A percentile compares a stretch with the other conserved stretches of the same genome.
Evolutionary conservation across 2,329 filamentous ascomycete genomes (phyloP).

Genomic region (Curvularia spicifera): DNA sequence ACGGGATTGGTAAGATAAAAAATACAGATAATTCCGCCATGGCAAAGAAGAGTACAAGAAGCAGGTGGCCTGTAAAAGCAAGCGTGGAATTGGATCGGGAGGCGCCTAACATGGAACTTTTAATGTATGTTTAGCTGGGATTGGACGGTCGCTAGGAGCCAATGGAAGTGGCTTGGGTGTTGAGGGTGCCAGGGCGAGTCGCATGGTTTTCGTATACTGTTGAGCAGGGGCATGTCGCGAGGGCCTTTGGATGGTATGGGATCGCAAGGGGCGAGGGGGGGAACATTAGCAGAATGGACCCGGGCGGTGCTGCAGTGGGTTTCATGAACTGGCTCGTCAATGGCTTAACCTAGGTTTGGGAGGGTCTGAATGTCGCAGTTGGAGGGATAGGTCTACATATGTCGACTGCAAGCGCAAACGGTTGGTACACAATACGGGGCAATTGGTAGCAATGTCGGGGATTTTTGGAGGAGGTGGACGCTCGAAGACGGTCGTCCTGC

Average conservation of each 20-base stretch:
- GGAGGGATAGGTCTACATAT: constrained; percentile 9
- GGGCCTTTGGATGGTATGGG: constrained; percentile 6
- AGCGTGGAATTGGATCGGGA: not conserved
- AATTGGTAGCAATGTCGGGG: constrained; percentile 13
- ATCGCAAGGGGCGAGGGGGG: not conserved
- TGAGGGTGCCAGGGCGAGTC: constrained; percentile 4
- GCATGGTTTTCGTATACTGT: constrained; percentile 6
- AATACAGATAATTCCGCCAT: constrained; percentile 3
- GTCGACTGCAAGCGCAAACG: constrained; percentile 11
- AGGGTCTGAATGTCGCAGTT: constrained; percentile 11
- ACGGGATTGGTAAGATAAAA: not conserved
- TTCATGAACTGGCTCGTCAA: constrained; percentile 9
- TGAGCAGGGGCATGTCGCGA: not conserved
- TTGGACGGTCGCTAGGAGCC: constrained; percentile 3
- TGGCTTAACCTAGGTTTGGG: constrained; percentile 5
- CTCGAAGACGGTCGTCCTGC: constrained; percentile 8
- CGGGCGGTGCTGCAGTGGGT: constrained; percentile 2
- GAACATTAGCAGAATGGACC: constrained; percentile 1
- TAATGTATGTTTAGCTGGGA: not conserved
- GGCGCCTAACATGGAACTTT: not conserved
- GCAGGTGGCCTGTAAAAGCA: not conserved
- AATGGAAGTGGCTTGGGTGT: constrained; percentile 3
- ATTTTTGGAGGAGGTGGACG: constrained; percentile 5
- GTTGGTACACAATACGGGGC: constrained; percentile 6
- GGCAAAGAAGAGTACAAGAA: not conserved